Evolutionary conservation across 768 basidiomycete genomes (phyloP).

Genomic region (Serendipita sp.): DNA sequence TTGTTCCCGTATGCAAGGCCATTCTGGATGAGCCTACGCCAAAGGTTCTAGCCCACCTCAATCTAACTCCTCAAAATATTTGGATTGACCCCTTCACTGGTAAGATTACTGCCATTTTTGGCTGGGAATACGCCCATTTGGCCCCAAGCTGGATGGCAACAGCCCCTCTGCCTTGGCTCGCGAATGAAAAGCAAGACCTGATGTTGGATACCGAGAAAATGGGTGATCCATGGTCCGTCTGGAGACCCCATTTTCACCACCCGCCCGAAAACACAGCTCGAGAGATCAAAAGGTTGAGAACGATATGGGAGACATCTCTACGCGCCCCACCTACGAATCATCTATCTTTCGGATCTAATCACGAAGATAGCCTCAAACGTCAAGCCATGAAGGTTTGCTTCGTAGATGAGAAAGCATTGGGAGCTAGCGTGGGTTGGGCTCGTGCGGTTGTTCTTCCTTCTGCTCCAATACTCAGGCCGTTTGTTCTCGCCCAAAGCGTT

Average conservation of each 20-base stretch:
- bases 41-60: not conserved
- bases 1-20: not conserved
- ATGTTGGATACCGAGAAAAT: not conserved
- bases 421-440: not conserved
- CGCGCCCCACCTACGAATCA: no score
- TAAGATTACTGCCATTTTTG: not conserved
- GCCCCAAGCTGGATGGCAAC: not conserved
- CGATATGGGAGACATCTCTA: not conserved
- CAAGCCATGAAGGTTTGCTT: not conserved
- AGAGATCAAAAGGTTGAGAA: not conserved
- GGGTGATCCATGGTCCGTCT: not conserved
- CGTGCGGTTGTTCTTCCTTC: not conserved
- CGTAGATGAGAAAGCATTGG: not conserved
- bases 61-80: not conserved
- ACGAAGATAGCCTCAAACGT: not conserved
- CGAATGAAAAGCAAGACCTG: not conserved
- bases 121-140: not conserved
- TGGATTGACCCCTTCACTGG: slow-evolving; percentile 1
- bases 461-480: not conserved
- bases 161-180: not conserved
- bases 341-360: no score
- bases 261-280: not conserved
- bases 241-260: not conserved
- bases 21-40: not conserved
- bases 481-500: not conserved